Base-by-base conservation (phyloP, 1,284 basidiomycete species). In the Laetiporus sulphureus region DNA sequence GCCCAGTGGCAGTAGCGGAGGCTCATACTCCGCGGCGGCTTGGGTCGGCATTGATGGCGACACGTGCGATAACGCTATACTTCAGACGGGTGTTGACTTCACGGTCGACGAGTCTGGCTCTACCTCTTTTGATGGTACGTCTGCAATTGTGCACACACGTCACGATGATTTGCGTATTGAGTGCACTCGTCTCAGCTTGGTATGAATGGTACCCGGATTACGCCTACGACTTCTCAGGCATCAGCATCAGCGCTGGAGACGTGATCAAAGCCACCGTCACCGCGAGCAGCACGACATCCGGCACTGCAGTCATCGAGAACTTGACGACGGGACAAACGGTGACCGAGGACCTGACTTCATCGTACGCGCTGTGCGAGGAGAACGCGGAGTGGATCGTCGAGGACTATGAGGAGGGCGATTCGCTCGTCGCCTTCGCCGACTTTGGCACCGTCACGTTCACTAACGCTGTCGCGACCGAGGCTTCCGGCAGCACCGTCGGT, bases 191-290 rank as follows among this genome's bases (percentile, higher is more conserved):
- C 16, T 40, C n/a, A 64, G 63, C 60, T 15, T 66, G 64, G 64
- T 66, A 60, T 49, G 64, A 66, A 45, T 66, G 62, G 58, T 66
- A 55, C 56, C 63, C 64, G 19, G 63, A 55, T 48, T 59, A 48
- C 49, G 59, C 64, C 8, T 44, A 53, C 44, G 60, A 62, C 53
- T 64, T 64, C 52, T 47, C 45, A 11, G 63, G 59, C 35, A 61
- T 66, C 52, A 38, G 44, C 37, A 38, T 59, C 51, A 44, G 36
- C 40, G 46, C 57, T 3, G 61, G 64, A 32, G 52, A 66, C 54
- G 48, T 49, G 4, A 52, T 64, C 44, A 59, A 47, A 21, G 48
- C 57, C 32, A 56, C 60, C 34, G 57, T 61, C 25, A 56, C 55
- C n/a, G n/a, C n/a, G n/a, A n/a, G n/a, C n/a, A n/a, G n/a, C n/a